phyloP scores from a whole-genome alignment of 768 basidiomycete species.

The Termitomyces bulborhizus region DNA sequence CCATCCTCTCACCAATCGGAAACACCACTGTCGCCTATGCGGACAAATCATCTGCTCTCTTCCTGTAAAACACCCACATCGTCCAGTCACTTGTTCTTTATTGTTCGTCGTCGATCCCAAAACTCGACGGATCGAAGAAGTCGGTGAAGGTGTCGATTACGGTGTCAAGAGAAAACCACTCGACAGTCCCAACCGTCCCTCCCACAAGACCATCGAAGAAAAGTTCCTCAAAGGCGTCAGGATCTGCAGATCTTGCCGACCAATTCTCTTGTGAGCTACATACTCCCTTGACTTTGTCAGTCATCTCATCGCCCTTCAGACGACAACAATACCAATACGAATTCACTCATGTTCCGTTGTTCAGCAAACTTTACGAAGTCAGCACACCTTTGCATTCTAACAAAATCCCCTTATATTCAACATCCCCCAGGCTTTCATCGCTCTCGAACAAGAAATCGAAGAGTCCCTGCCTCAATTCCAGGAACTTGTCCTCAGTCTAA shows the following conservation, averaged over 20 bases:
- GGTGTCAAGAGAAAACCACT: constrained; percentile 56
- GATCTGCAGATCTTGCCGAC: constrained; percentile 80
- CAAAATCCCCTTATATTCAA: not conserved
- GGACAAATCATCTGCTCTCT: constrained; percentile 89
- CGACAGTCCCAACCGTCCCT: constrained; percentile 21
- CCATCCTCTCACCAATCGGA: constrained; percentile 85
- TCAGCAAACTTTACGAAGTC: constrained; percentile 70
- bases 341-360: constrained; percentile 46
- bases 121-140: constrained; percentile 76
- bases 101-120: constrained; percentile 83
- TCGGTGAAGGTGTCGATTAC: constrained; percentile 77
- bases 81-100: constrained; percentile 65
- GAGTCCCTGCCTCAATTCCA: constrained; percentile 83
- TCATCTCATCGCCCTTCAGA: constrained; percentile 30
- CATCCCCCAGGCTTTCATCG: constrained; percentile 51
- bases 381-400: constrained; percentile 2
- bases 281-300: not conserved
- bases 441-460: constrained; percentile 86
- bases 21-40: constrained; percentile 94
- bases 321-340: constrained; percentile 78
- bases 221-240: constrained; percentile 87
- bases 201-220: constrained; percentile 54
- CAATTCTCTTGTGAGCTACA: constrained; percentile 63
- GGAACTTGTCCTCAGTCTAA: constrained; percentile 70
- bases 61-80: constrained; percentile 66